These are phyloP conservation scores for Aspergillus pseudoviridinutans DNA, from an alignment of 2,329 filamentous ascomycete genomes.

Conservation along the genomic window DNA sequence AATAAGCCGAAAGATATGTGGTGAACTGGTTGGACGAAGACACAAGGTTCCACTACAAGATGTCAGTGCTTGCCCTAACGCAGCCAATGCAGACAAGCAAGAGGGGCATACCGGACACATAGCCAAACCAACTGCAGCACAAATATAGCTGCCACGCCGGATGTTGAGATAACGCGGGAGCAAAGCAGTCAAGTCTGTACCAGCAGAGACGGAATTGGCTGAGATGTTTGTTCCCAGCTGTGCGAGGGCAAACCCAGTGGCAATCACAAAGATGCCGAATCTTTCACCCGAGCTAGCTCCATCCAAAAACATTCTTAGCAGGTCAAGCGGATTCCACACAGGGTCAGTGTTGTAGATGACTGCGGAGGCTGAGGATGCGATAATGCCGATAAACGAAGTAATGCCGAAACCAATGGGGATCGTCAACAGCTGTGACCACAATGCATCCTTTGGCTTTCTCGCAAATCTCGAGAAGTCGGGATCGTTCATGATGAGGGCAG, in stretches of 20 bases:
- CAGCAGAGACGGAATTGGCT: conserved; percentile 78
- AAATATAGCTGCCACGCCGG: conserved; percentile 81
- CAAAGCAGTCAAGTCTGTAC: conserved; percentile 77
- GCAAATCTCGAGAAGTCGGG: conserved; percentile 86
- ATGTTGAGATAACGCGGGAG: conserved; percentile 79
- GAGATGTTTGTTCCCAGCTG: conserved; percentile 85
- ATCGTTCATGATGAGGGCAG: conserved; percentile 74
- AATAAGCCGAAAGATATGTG: conserved; percentile 87
- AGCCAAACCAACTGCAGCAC: conserved; percentile 70
- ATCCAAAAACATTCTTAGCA: conserved; percentile 64
- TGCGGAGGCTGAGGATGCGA: conserved; percentile 64
- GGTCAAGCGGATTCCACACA: conserved; percentile 69
- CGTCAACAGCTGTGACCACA: conserved; percentile 75
- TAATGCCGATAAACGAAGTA: conserved; percentile 81
- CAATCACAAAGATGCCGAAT: conserved; percentile 72
- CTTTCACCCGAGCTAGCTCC: conserved; percentile 65
- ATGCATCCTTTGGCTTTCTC: conserved; percentile 66
- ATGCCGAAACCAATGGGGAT: conserved; percentile 70
- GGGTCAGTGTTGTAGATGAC: conserved; percentile 60
- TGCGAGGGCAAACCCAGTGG: conserved; percentile 67
- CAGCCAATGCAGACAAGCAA: neutral
- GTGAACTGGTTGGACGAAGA: conserved; percentile 76
- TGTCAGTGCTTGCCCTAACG: conserved; percentile 8
- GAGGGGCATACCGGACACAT: conserved; percentile 66
- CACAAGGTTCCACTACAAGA: conserved; percentile 60